phyloP scores from a whole-genome alignment of 306 rosid species.

The Astragalus glycyphyllos region DNA sequence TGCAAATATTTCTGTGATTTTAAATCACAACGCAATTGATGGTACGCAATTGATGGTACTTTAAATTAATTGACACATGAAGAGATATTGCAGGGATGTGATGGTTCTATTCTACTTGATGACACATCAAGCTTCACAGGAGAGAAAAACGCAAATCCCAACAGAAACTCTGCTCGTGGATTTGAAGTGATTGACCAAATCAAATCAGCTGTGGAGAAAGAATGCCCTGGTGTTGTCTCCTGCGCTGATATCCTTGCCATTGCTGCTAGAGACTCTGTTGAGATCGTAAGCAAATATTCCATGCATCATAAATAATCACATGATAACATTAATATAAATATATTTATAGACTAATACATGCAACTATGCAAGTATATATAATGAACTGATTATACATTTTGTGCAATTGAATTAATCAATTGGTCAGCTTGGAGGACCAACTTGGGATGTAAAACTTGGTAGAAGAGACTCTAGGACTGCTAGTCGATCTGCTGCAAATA shows the following conservation, averaged over 20 bases:
- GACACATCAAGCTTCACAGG: constrained; percentile 74
- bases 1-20: no score
- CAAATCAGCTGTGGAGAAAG: constrained; percentile 71
- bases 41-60: no score
- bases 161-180: constrained; percentile 77
- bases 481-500: constrained; percentile 77
- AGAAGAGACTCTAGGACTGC: constrained; percentile 80
- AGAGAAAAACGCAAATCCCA: constrained; percentile 78
- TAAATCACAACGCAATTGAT: no score
- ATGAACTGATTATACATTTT: no score
- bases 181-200: constrained; percentile 76
- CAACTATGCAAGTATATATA: no score
- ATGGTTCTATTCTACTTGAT: constrained; percentile 83
- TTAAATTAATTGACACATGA: background rate
- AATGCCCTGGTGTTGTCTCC: constrained; percentile 77
- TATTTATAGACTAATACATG: no score
- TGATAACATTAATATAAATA: no score
- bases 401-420: no score
- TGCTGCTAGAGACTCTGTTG: constrained; percentile 76
- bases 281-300: constrained; percentile 43
- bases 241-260: constrained; percentile 85
- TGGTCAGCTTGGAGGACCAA: constrained; percentile 81
- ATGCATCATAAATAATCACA: no score
- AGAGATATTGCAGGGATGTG: constrained; percentile 67
- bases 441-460: constrained; percentile 83